Evolutionary conservation across 129 eudicot species (phyloP), one percentile per base, ranked within the genome.

Genomic region (Helichrysum umbraculigerum): DNA sequence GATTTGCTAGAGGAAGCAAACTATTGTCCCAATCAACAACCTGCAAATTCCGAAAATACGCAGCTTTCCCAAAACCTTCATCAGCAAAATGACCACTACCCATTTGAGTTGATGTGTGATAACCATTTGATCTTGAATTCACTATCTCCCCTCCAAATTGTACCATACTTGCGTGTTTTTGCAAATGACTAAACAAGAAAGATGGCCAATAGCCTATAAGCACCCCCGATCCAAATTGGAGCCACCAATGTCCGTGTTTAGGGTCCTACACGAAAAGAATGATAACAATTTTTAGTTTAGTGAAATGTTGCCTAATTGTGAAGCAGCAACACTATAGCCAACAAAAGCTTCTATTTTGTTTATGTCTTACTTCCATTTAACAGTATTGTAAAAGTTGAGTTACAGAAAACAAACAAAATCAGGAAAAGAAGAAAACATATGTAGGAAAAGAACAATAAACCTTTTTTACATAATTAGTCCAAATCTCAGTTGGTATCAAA

Each of bases 221-320:
- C 20, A 87, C 74, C 59, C 98, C 99, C 0, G 89, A 66, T 61
- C 99, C 99, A 60, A 94, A 86, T 54, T 91, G 84, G 0, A 94
- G 96, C 99, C 99, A 94, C 99, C 99, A 94, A 66, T 94, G 97
- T 79, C 97, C 98, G 58, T 91, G 97, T 79, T 88, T 94, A 59
- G 98, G 98, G 65, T 94, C 98, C 98, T 94, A 79, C 3, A 60
- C 17, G 44, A 39, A 16, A 25, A 25, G 16, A 10, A 57, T 7
- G 19, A 39, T 30, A 62, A 17, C 10, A 66, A 19, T 15, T 20
- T 22, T 17, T 17, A 15, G 12, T 54, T 34, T 66, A 67, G 68
- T 58, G 2, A 20, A 2, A 60, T 25, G 66, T 10, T 60, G 2
- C 66, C 17, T 35, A 73, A 12, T 57, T 35, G 34, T 58, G 29